These are phyloP conservation scores for Yamadazyma oceani DNA, from an alignment of 1,139 yeast genomes.

Conservation along the genomic window DNA sequence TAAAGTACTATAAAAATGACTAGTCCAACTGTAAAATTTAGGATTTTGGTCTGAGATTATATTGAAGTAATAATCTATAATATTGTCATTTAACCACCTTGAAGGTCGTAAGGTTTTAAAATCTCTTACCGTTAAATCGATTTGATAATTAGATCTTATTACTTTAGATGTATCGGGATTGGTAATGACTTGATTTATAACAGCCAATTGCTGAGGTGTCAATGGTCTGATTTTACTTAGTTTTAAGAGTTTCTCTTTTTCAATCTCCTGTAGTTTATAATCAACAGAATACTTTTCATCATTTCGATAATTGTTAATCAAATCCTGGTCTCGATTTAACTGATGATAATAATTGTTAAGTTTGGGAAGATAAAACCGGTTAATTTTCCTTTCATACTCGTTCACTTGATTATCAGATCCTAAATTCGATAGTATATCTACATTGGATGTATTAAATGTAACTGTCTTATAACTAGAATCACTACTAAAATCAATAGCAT, in stretches of 20 bases:
- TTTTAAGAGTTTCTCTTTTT: constrained; percentile 18
- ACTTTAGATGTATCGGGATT: constrained; percentile 16
- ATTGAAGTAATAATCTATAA: constrained; percentile 79
- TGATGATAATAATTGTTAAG: constrained; percentile 5
- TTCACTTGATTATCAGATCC: constrained; percentile 1
- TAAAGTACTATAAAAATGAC: constrained; percentile 81
- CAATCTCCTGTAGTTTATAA: constrained; percentile 16
- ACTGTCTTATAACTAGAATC: constrained; percentile 11
- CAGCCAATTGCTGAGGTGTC: constrained; percentile 17
- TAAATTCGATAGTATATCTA: constrained; percentile 7
- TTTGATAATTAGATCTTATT: constrained; percentile 32
- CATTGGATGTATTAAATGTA: constrained; percentile 10
- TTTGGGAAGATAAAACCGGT: constrained; percentile 16
- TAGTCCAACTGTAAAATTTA: constrained; percentile 70
- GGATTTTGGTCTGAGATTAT: constrained; percentile 47
- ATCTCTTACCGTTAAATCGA: constrained; percentile 69
- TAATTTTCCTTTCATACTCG: constrained; percentile 16
- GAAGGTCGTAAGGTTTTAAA: constrained; percentile 68
- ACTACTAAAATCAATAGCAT: constrained; percentile 13
- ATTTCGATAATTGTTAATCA: not conserved
- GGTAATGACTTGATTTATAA: constrained; percentile 21
- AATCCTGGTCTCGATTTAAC: not conserved
- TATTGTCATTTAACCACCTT: constrained; percentile 87
- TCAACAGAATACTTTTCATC: constrained; percentile 17
- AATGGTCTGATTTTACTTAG: constrained; percentile 17